A percentile compares a stretch with the other conserved stretches of the same genome.
Evolutionary conservation across 2,329 filamentous ascomycete species (phyloP).

Genomic region (Arthrinium puccinioides): DNA sequence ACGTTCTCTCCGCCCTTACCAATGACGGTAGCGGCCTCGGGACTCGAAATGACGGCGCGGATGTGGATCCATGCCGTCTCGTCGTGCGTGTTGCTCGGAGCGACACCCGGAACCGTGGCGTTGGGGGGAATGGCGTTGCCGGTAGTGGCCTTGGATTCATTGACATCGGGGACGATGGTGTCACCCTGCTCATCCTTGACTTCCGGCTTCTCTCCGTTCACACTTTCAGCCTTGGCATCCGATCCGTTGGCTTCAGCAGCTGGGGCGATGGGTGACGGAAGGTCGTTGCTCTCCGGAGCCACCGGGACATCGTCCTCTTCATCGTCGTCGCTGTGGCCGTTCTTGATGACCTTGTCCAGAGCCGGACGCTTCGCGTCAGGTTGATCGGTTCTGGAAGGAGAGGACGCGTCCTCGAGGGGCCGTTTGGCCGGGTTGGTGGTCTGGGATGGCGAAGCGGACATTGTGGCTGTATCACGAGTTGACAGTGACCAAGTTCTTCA

Average conservation of each 20-base stretch:
- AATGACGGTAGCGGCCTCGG: constrained; percentile 94
- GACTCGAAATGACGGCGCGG: constrained; percentile 92
- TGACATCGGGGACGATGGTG: constrained; percentile 59
- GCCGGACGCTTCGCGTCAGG: constrained; percentile 96
- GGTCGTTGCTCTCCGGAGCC: constrained; percentile 29
- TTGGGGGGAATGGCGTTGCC: constrained; percentile 29
- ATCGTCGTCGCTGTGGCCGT: constrained; percentile 30
- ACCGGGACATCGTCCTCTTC: constrained; percentile 44
- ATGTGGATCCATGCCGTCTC: constrained; percentile 97
- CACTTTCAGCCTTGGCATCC: constrained; percentile 1
- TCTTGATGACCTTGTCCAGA: constrained; percentile 82
- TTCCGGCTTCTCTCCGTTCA: constrained; percentile 2
- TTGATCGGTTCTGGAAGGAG: constrained; percentile 85
- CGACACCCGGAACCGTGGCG: constrained; percentile 27
- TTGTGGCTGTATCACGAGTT: constrained; percentile 33
- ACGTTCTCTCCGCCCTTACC: constrained; percentile 99
- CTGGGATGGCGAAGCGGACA: constrained; percentile 65
- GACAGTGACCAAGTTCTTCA: constrained; percentile 20
- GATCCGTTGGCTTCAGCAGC: constrained; percentile 37
- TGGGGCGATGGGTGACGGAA: constrained; percentile 27
- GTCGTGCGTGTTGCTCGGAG: constrained; percentile 59
- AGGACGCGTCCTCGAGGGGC: constrained; percentile 93
- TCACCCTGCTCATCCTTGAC: constrained; percentile 57
- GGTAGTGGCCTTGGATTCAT: constrained; percentile 43
- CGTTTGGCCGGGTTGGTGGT: constrained; percentile 76